Evolutionary conservation across 2,329 filamentous ascomycete genomes (phyloP).

Genomic region (Zymoseptoria tritici): DNA sequence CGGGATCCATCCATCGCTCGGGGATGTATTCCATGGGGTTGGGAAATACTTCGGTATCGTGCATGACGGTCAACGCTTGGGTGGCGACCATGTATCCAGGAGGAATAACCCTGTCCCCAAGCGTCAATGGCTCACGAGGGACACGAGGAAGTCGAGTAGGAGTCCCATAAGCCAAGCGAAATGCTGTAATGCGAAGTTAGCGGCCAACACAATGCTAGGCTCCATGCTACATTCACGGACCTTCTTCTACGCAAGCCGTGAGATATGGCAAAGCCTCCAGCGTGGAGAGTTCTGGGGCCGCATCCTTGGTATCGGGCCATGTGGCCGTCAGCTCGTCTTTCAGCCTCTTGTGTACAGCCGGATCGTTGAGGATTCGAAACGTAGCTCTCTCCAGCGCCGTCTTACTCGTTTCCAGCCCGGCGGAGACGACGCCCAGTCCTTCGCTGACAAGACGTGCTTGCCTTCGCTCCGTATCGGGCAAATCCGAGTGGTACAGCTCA

Average conservation of each 20-base stretch:
- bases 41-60: constrained; percentile 25
- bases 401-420: background rate
- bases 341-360: background rate
- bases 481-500: background rate
- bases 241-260: constrained; percentile 18
- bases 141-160: constrained; percentile 17
- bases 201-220: background rate
- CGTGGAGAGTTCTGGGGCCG: background rate
- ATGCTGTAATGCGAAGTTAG: background rate
- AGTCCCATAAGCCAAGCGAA: constrained; percentile 19
- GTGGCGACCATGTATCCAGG: background rate
- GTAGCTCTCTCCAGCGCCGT: background rate
- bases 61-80: background rate
- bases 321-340: background rate
- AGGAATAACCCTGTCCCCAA: background rate
- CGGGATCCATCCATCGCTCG: constrained; percentile 26
- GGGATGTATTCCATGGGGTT: constrained; percentile 32
- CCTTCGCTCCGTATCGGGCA: background rate
- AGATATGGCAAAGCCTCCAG: constrained; percentile 19
- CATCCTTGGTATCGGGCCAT: background rate
- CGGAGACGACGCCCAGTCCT: background rate
- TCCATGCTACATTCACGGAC: background rate
- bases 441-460: background rate
- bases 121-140: constrained; percentile 7
- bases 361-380: background rate